phyloP scores from a whole-genome alignment of 148 eudicot species.

The Chenopodium berlandieri region DNA sequence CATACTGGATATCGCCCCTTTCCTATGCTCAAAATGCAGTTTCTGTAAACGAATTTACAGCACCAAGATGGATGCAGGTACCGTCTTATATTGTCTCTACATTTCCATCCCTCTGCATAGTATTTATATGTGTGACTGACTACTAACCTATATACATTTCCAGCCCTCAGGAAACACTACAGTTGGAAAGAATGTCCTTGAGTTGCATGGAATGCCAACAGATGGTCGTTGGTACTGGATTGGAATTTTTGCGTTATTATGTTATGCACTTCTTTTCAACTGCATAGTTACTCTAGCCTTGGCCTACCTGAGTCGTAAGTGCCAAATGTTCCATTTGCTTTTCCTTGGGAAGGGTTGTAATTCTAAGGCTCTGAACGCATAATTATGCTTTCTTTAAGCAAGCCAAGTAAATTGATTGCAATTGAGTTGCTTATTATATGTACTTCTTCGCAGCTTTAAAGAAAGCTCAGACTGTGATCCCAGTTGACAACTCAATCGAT shows the following conservation, averaged over 20 bases:
- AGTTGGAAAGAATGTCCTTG: conserved; percentile 51
- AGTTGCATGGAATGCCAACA: conserved; percentile 42
- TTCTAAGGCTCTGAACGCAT: background rate
- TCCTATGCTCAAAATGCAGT: conserved; percentile 75
- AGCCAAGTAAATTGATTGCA: background rate
- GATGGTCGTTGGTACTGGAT: conserved; percentile 74
- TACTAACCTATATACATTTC: background rate
- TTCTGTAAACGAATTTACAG: conserved; percentile 77
- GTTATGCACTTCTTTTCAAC: conserved; percentile 68
- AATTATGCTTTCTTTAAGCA: background rate
- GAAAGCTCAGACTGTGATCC: conserved; percentile 47
- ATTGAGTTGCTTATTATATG: conserved; percentile 10
- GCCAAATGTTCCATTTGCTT: background rate
- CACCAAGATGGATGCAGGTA: conserved; percentile 81
- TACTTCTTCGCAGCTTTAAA: conserved; percentile 50
- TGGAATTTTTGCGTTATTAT: conserved; percentile 60
- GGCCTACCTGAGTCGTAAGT: conserved; percentile 69
- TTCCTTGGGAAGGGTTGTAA: background rate
- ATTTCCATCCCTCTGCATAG: background rate
- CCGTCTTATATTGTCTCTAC: background rate
- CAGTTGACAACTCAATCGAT: conserved; percentile 29
- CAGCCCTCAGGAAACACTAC: conserved; percentile 43
- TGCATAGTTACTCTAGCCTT: conserved; percentile 52
- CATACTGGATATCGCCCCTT: conserved; percentile 84
- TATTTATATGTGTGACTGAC: background rate